Percentiles rank a stretch among this genome's conserved stretches.
phyloP scores from a whole-genome alignment of 345 rosid species.

The Lepidium africanum region DNA sequence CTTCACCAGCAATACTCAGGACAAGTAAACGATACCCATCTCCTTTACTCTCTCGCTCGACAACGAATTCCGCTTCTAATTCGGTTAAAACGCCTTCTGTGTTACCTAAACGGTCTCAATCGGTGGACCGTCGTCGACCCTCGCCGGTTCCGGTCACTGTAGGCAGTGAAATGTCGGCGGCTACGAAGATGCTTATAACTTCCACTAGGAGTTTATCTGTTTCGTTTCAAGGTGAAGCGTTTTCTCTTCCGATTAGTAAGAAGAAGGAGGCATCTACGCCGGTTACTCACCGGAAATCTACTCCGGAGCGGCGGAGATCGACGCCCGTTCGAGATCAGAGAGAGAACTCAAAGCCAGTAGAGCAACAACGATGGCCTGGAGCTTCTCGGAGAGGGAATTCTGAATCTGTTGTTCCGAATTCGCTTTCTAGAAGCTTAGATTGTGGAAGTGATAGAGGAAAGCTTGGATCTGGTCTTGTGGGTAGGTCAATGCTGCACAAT shows the following conservation, averaged over 20 bases:
- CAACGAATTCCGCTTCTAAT: constrained; percentile 41
- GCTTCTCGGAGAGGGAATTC: constrained; percentile 30
- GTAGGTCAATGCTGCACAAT: constrained; percentile 56
- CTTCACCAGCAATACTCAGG: constrained; percentile 33
- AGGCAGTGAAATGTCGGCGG: constrained; percentile 38
- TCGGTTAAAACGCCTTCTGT: constrained; percentile 32
- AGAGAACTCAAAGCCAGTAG: constrained; percentile 57
- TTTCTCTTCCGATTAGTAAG: constrained; percentile 63
- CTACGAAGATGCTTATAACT: constrained; percentile 62
- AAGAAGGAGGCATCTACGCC: constrained; percentile 59
- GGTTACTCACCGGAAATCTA: constrained; percentile 45
- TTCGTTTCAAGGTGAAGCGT: constrained; percentile 92
- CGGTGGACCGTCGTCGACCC: constrained; percentile 66
- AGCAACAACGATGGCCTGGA: constrained; percentile 73
- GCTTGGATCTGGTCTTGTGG: constrained; percentile 49
- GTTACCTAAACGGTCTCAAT: constrained; percentile 67
- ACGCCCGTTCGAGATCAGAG: constrained; percentile 40
- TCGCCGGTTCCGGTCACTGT: constrained; percentile 39
- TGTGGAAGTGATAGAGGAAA: constrained; percentile 49
- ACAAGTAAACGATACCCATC: constrained; percentile 51
- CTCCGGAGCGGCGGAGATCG: constrained; percentile 69
- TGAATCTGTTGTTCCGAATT: constrained; percentile 29
- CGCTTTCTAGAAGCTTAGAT: constrained; percentile 72
- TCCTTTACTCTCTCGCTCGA: constrained; percentile 51
- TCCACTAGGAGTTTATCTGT: constrained; percentile 89